Evolutionary conservation across 73 alveolate genomes (phyloP), one percentile per base, ranked within the genome.

Genomic region (Paramecium biaurelia): DNA sequence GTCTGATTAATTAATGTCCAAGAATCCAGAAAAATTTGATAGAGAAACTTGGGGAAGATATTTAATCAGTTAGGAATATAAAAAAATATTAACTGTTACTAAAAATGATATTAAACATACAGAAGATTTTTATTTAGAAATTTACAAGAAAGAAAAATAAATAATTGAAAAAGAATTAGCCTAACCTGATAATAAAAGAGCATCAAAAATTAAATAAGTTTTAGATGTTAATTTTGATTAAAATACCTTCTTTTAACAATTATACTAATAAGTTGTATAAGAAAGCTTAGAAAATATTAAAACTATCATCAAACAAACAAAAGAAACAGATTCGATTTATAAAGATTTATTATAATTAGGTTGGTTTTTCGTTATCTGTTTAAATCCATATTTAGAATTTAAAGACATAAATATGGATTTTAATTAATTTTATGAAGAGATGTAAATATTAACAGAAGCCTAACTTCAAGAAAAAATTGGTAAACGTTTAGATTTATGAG

Each of bases 1-100:
- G 94, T 42, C 76, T 26, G 94, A 89, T 43, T 70, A 70, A 63
- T 70, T 89, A 28, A 70, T 79, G 90, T 79, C 90, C 7, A 79
- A 79, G 18, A 79, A 79, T 7, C 90, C 90, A 43, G 90, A 79
- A 18, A 79, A 79, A 79, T 79, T 79, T 45, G 90, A 79, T 43
- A 79, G 32, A 47, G 90, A 79, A 45, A 79, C 90, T 38, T 79
- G 90, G 90, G 90, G 90, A 18, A 41, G 90, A 43, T 79, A 79
- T 79, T 79, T 79, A 45, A 79, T 34, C 42, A 79, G 90, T 26
- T 12, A 79, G 18, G 90, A 79, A 47, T 79, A 79, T 45, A 41
- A 79, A 45, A 79, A 79, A 24, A 79, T 79, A 43, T 18, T 79
- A 2, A 79, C 70, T 0, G 90, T 79, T 5, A 79, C 90, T 8